phyloP scores from a whole-genome alignment of 768 basidiomycete species.

The Termitomyces sp. region DNA sequence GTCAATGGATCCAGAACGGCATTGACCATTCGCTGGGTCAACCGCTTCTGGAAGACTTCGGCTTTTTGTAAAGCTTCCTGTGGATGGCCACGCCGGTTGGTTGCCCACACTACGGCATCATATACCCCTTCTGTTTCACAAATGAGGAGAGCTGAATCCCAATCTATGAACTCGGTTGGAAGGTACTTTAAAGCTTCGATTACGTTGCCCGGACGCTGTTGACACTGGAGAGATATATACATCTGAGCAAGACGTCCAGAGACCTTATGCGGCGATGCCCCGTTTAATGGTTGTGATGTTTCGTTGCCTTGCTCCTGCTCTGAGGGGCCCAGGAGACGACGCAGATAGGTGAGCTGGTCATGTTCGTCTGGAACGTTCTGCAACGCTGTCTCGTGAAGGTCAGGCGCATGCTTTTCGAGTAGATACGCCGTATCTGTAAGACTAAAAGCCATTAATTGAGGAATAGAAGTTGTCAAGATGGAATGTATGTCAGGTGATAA shows the following conservation, averaged over 20 bases:
- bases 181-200: conserved; percentile 57
- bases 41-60: conserved; percentile 47
- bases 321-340: conserved; percentile 59
- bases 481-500: conserved; percentile 52
- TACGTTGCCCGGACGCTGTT: conserved; percentile 58
- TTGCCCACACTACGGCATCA: conserved; percentile 80
- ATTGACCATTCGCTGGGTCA: conserved; percentile 42
- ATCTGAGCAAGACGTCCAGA: conserved; percentile 44
- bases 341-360: conserved; percentile 73
- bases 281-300: conserved; percentile 15
- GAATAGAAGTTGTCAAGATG: conserved; percentile 55
- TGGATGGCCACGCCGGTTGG: conserved; percentile 60
- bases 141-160: conserved; percentile 45
- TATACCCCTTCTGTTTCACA: conserved; percentile 67
- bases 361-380: conserved; percentile 37
- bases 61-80: conserved; percentile 63
- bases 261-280: conserved; percentile 38
- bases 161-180: conserved; percentile 50
- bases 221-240: conserved; percentile 73
- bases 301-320: conserved; percentile 31
- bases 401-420: conserved; percentile 63
- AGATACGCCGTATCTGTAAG: conserved; percentile 67
- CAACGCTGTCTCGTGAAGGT: conserved; percentile 62
- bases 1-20: conserved; percentile 22
- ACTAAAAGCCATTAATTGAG: conserved; percentile 56